A percentile compares a stretch with the other conserved stretches of the same genome.
phyloP scores from a whole-genome alignment of 192 early-diverging fungal species.

The Entomortierella lignicola region DNA sequence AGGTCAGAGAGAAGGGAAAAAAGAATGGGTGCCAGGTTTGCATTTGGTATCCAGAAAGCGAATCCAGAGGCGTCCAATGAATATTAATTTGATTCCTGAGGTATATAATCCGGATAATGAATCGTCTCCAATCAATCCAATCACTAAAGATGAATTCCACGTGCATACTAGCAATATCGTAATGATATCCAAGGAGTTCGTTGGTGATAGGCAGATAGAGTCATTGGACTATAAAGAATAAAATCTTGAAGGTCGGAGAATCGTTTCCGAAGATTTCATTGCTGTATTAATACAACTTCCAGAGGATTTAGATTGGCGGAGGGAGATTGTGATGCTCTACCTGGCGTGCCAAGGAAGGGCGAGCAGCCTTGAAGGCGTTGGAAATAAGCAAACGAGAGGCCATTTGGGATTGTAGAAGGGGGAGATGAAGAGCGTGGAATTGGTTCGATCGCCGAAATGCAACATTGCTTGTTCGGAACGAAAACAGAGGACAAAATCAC shows the following conservation, averaged over 20 bases:
- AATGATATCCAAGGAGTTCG: too few relatives aligned
- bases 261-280: background rate
- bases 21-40: too few relatives aligned
- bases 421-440: constrained; percentile 7
- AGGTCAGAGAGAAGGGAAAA: background rate
- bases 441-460: background rate
- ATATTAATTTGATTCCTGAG: too few relatives aligned
- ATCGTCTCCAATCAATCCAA: too few relatives aligned
- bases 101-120: too few relatives aligned
- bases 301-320: background rate
- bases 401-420: constrained; percentile 11
- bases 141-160: too few relatives aligned
- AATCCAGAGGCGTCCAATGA: too few relatives aligned
- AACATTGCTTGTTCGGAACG: background rate
- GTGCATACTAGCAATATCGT: too few relatives aligned
- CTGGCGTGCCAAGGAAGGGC: constrained; percentile 53
- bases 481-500: background rate
- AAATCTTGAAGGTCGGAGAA: background rate
- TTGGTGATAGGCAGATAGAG: too few relatives aligned
- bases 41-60: too few relatives aligned
- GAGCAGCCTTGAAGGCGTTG: constrained; percentile 51
- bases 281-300: background rate
- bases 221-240: background rate
- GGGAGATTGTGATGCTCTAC: constrained; percentile 11
- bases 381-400: constrained; percentile 37